These are phyloP conservation scores for Fistulinella staudtii DNA, from an alignment of 1,284 basidiomycete species.

Conservation along the genomic window DNA sequence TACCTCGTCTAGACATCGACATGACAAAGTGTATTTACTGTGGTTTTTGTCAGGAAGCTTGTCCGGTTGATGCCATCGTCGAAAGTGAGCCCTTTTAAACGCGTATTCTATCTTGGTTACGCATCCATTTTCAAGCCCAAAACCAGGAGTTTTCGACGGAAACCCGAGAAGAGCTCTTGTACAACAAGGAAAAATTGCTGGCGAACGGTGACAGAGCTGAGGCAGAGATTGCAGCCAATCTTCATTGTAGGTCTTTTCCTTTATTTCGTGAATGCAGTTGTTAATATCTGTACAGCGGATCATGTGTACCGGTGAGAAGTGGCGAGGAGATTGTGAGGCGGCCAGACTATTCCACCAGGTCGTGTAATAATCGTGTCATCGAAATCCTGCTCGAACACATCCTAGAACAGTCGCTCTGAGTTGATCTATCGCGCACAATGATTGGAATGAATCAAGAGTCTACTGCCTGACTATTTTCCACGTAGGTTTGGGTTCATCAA, in stretches of 20 bases:
- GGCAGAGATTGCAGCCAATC: conserved; percentile 93
- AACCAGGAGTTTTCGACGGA: conserved; percentile 97
- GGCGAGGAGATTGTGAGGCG: conserved; percentile 8
- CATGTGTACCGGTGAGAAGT: conserved; percentile 59
- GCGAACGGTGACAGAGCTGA: conserved; percentile 96
- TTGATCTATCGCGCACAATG: conserved; percentile 6
- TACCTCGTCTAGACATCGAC: conserved; percentile 72
- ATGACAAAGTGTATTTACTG: conserved; percentile 98
- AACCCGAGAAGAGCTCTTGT: conserved; percentile 96
- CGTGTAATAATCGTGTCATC: conserved; percentile 24
- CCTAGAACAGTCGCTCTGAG: conserved; percentile 1
- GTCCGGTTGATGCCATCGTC: conserved; percentile 99
- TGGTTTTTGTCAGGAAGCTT: conserved; percentile 98
- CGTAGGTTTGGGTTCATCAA: too few relatives aligned
- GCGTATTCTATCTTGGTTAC: conserved; percentile 1
- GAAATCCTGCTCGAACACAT: conserved; percentile 5
- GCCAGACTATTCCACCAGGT: conserved; percentile 10
- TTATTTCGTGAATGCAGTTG: background rate
- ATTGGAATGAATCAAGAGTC: too few relatives aligned
- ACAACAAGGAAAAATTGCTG: conserved; percentile 98
- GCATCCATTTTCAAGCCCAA: conserved; percentile 59
- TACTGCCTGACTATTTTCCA: too few relatives aligned
- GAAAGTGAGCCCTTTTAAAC: conserved; percentile 69
- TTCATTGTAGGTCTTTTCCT: conserved; percentile 59
- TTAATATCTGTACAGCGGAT: conserved; percentile 42